Evolutionary conservation across 192 early-diverging fungal genomes (phyloP).

Genomic region (Phlyctochytrium arcticum): DNA sequence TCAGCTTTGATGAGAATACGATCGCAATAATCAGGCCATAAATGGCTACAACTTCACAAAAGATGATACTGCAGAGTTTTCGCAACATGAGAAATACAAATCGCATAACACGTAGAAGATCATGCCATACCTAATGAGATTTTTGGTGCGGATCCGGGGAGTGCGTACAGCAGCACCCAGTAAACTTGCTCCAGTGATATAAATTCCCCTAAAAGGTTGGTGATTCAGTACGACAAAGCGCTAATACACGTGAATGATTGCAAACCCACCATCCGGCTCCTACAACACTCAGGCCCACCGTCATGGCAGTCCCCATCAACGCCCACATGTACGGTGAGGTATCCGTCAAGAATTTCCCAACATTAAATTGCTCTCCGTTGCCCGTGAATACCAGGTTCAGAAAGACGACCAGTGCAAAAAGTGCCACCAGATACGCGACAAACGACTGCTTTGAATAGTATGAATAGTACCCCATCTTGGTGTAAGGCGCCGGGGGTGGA

Average conservation of each 20-base stretch:
- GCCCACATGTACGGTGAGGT: constrained; percentile 89
- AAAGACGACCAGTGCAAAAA: constrained; percentile 47
- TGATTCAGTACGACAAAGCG: not conserved
- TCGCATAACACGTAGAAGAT: not conserved
- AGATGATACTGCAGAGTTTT: constrained; percentile 73
- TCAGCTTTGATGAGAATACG: constrained; percentile 86
- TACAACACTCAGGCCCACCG: constrained; percentile 83
- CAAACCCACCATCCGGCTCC: constrained; percentile 83
- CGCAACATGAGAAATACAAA: not conserved
- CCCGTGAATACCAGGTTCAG: constrained; percentile 86
- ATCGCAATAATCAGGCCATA: constrained; percentile 99
- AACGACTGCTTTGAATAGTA: constrained; percentile 38
- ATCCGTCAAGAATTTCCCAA: constrained; percentile 72
- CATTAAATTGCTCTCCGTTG: constrained; percentile 82
- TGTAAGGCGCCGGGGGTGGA: constrained; percentile 5
- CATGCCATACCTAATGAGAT: constrained; percentile 84
- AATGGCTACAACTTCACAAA: constrained; percentile 99
- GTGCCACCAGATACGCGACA: constrained; percentile 24
- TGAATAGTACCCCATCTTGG: not conserved
- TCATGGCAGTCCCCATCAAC: constrained; percentile 74
- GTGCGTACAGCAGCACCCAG: constrained; percentile 85
- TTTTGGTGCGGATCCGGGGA: constrained; percentile 93
- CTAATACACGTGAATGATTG: too few relatives aligned
- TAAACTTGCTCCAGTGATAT: constrained; percentile 83
- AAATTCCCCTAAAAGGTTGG: constrained; percentile 79